Evolutionary conservation across 371 early-diverging fungal species (phyloP).

Genomic region (Entomophthora muscae): DNA sequence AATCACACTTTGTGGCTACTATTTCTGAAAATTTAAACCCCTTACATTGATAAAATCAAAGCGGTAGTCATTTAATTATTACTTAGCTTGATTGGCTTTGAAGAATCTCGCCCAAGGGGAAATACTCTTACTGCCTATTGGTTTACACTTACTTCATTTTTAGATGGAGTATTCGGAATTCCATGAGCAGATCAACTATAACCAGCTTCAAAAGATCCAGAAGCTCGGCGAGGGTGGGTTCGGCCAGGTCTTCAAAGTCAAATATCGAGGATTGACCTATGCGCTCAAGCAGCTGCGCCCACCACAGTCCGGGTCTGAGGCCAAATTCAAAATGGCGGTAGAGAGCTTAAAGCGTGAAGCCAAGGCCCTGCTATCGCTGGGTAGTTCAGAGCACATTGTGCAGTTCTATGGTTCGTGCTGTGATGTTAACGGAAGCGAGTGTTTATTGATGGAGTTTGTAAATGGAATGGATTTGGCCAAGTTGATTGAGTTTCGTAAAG

Average conservation of each 20-base stretch:
- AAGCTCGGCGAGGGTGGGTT: constrained; percentile 6
- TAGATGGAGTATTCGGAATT: neutral
- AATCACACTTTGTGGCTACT: too few species aligned
- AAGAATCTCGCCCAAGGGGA: too few species aligned
- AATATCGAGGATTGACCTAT: constrained; percentile 3
- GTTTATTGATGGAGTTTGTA: constrained; percentile 8
- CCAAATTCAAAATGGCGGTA: neutral
- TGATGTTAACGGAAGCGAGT: neutral
- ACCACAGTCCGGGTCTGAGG: neutral
- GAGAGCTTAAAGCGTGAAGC: constrained; percentile 5
- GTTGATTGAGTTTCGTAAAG: neutral
- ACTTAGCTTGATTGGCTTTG: too few species aligned
- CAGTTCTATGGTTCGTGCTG: constrained; percentile 6
- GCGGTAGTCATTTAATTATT: too few species aligned
- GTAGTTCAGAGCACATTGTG: neutral
- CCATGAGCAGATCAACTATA: constrained; percentile 5
- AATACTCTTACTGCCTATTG: too few species aligned
- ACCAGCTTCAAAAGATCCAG: neutral
- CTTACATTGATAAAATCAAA: too few species aligned
- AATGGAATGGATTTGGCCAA: constrained; percentile 8
- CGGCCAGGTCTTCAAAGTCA: constrained; percentile 2
- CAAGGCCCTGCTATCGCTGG: constrained; percentile 1
- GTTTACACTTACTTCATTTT: too few species aligned
- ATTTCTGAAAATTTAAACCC: too few species aligned
- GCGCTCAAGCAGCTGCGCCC: constrained; percentile 1